Evolutionary conservation across 768 basidiomycete genomes (phyloP).

Genomic region (Epithele typhae): DNA sequence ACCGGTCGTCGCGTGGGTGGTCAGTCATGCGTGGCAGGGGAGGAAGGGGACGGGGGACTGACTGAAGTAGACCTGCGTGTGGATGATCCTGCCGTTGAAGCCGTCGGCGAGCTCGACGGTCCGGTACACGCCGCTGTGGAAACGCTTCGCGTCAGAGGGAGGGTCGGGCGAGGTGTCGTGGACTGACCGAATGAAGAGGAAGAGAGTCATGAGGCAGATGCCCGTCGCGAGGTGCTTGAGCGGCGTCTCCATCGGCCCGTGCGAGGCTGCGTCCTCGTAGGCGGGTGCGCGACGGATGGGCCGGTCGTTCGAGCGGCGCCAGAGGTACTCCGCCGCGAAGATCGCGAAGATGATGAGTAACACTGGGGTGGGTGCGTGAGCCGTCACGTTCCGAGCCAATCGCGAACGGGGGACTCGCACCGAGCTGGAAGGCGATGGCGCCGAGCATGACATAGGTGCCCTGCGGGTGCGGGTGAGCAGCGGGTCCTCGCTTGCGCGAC

Average conservation of each 20-base stretch:
- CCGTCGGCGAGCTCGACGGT: slow-evolving; percentile 45
- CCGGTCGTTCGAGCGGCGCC: slow-evolving; percentile 33
- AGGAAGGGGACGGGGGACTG: too few relatives aligned
- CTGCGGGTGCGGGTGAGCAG: too few relatives aligned
- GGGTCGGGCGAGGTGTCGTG: too few relatives aligned
- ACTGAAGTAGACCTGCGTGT: slow-evolving; percentile 44
- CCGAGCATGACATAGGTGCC: slow-evolving; percentile 27
- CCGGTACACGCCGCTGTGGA: slow-evolving; percentile 42
- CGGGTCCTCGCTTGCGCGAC: too few relatives aligned
- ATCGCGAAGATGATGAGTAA: slow-evolving; percentile 29
- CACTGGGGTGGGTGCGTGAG: neutral
- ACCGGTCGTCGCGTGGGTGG: too few relatives aligned
- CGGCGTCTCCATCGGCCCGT: neutral
- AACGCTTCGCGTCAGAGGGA: too few relatives aligned
- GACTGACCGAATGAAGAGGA: slow-evolving; percentile 26
- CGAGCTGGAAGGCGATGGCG: slow-evolving; percentile 23
- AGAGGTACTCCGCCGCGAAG: slow-evolving; percentile 41
- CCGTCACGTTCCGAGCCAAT: neutral
- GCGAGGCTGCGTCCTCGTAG: too few relatives aligned
- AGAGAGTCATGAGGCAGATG: slow-evolving; percentile 18
- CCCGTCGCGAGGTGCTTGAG: slow-evolving; percentile 21
- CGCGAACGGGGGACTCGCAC: slow-evolving; percentile 11
- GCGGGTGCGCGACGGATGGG: slow-evolving; percentile 25
- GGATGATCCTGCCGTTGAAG: slow-evolving; percentile 45
- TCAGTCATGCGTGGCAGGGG: too few relatives aligned